Conservation (phyloP, 2,329 filamentous ascomycete genomes). For the Xylariomycetidae sp. region DNA sequence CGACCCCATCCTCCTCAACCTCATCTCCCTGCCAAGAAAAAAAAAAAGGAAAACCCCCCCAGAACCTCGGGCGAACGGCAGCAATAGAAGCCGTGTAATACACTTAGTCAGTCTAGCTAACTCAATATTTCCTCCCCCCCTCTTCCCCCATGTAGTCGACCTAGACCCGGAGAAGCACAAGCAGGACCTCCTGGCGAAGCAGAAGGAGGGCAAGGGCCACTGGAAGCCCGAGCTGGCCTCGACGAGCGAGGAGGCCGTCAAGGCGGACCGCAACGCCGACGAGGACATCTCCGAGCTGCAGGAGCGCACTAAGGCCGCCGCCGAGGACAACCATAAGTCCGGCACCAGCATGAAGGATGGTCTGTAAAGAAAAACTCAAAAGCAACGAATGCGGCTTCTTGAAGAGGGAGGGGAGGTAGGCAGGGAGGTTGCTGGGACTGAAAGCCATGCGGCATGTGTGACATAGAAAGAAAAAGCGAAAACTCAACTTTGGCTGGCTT, state of each 20-base stretch:
- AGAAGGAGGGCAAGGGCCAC: slow-evolving; percentile 63
- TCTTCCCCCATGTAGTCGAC: slow-evolving; percentile 28
- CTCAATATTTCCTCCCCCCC: background rate
- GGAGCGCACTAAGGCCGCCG: slow-evolving; percentile 52
- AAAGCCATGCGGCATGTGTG: too few species aligned
- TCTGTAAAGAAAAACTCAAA: too few species aligned
- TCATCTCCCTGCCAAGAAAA: slow-evolving; percentile 23
- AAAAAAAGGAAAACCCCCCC: background rate
- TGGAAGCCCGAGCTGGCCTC: slow-evolving; percentile 77
- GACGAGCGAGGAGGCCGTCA: slow-evolving; percentile 73
- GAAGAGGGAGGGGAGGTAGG: too few species aligned
- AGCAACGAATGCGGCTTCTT: too few species aligned
- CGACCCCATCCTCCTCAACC: background rate
- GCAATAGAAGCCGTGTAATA: too few species aligned
- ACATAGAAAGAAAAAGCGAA: too few species aligned
- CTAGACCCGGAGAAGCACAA: slow-evolving; percentile 52
- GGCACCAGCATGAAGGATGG: slow-evolving; percentile 45
- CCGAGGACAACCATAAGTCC: slow-evolving; percentile 43
- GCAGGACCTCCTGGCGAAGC: slow-evolving; percentile 58
- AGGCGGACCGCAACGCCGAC: slow-evolving; percentile 53
- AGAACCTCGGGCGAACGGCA: too few species aligned
- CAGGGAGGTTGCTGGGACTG: too few species aligned
- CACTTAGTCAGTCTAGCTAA: slow-evolving; percentile 3
- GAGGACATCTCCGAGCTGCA: slow-evolving; percentile 47
- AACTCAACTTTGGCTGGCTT: too few species aligned